phyloP scores from a whole-genome alignment of 2,329 filamentous ascomycete genomes.

The Nothopassalora personata region DNA sequence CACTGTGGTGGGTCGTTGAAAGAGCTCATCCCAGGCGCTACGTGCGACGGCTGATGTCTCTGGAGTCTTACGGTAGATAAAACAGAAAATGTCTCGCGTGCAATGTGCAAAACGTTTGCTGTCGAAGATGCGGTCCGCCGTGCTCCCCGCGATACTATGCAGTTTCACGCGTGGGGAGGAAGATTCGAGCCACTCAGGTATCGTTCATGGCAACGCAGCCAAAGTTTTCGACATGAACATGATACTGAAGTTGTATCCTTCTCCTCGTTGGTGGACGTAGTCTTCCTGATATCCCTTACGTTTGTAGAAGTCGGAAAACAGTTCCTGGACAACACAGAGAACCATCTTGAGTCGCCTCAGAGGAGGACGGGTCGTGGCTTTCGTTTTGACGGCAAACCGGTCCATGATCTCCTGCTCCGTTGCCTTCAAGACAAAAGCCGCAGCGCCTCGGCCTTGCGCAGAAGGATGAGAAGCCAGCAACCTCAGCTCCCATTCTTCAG shows the following conservation, averaged over 20 bases:
- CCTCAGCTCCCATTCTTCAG: slow-evolving; percentile 17
- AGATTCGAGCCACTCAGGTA: background rate
- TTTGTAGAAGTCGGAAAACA: slow-evolving; percentile 12
- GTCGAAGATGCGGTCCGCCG: too few species aligned
- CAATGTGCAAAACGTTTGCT: too few species aligned
- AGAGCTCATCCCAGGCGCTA: too few species aligned
- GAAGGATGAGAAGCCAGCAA: slow-evolving; percentile 9
- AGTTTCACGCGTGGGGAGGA: too few species aligned
- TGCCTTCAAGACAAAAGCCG: slow-evolving; percentile 11
- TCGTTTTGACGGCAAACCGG: slow-evolving; percentile 2
- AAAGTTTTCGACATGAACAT: slow-evolving; percentile 9
- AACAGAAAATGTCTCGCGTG: too few species aligned
- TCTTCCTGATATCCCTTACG: slow-evolving; percentile 13
- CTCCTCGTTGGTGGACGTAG: slow-evolving; percentile 12
- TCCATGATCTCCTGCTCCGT: slow-evolving; percentile 8
- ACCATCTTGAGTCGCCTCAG: slow-evolving; percentile 7
- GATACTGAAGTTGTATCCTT: slow-evolving; percentile 15
- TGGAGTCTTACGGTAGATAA: too few species aligned
- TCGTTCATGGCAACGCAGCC: background rate
- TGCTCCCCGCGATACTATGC: too few species aligned
- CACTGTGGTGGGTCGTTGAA: too few species aligned
- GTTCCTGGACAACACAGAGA: slow-evolving; percentile 11
- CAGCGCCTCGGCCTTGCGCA: slow-evolving; percentile 11
- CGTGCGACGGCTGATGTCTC: too few species aligned
- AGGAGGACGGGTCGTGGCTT: background rate